Evolutionary conservation across 1,284 basidiomycete species (phyloP).

Genomic region (Puccinia sorghi): DNA sequence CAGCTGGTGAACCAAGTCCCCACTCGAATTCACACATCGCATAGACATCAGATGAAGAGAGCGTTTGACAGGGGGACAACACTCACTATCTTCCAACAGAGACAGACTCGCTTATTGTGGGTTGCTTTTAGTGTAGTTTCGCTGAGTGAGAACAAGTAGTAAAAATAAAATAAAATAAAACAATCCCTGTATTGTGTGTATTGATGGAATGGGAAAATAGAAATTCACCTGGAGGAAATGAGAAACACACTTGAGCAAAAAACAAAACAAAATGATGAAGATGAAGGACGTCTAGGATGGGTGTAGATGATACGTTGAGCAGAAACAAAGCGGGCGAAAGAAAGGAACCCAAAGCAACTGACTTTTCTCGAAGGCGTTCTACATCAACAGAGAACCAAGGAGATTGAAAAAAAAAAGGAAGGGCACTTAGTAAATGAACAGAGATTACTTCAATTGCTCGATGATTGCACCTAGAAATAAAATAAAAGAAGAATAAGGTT

Average conservation of each 20-base stretch:
- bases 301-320: too few relatives aligned
- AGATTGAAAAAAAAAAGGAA: not conserved
- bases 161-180: constrained; percentile 12
- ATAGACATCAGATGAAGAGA: too few relatives aligned
- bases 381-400: not conserved
- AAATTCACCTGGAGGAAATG: not conserved
- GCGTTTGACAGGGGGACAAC: too few relatives aligned
- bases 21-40: too few relatives aligned
- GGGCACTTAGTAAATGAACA: not conserved
- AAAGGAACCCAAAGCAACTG: too few relatives aligned
- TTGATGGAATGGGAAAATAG: not conserved
- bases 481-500: not conserved
- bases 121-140: too few relatives aligned
- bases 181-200: not conserved
- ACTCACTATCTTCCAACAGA: too few relatives aligned
- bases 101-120: too few relatives aligned
- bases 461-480: constrained; percentile 32
- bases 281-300: too few relatives aligned
- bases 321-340: too few relatives aligned
- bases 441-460: constrained; percentile 24
- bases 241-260: not conserved
- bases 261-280: not conserved
- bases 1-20: too few relatives aligned
- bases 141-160: not conserved
- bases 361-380: not conserved